phyloP scores from a whole-genome alignment of 2,329 filamentous ascomycete species.

The Xylaria multiplex region DNA sequence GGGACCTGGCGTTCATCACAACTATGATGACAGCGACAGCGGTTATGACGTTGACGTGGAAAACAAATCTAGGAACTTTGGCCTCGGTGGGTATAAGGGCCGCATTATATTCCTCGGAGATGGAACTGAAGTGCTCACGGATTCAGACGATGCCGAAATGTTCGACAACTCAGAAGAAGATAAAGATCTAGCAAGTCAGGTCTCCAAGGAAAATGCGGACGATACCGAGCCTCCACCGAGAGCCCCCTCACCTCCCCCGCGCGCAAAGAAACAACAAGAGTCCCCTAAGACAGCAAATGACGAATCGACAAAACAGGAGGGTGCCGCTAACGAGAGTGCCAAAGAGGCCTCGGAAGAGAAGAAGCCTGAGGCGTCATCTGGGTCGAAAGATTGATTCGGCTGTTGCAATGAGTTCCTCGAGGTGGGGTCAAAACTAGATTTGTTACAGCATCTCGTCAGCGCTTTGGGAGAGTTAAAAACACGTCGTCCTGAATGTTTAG shows the following conservation, averaged over 20 bases:
- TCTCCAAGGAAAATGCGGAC: constrained; percentile 67
- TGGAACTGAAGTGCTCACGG: constrained; percentile 90
- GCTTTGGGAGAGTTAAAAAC: constrained; percentile 36
- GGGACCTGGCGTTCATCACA: constrained; percentile 82
- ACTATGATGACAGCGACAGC: constrained; percentile 82
- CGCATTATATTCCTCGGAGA: constrained; percentile 95
- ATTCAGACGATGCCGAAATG: constrained; percentile 91
- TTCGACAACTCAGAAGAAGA: constrained; percentile 89
- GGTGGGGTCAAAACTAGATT: constrained; percentile 27
- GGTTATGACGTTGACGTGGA: constrained; percentile 81
- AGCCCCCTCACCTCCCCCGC: constrained; percentile 49
- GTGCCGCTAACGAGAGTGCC: constrained; percentile 38
- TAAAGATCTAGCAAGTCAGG: constrained; percentile 85
- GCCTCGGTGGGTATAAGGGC: constrained; percentile 76
- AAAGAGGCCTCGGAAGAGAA: constrained; percentile 44
- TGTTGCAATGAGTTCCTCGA: constrained; percentile 19
- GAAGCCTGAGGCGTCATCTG: constrained; percentile 40
- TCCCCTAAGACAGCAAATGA: constrained; percentile 40
- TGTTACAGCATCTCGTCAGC: constrained; percentile 33
- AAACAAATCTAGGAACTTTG: constrained; percentile 70
- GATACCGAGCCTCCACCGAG: constrained; percentile 47
- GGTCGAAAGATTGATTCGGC: constrained; percentile 43
- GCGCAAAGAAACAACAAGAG: constrained; percentile 46
- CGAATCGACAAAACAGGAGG: constrained; percentile 43
- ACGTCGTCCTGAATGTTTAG: constrained; percentile 40